Base-by-base conservation (phyloP, 176 grass and related monocot genomes). In the Avena insularis region DNA sequence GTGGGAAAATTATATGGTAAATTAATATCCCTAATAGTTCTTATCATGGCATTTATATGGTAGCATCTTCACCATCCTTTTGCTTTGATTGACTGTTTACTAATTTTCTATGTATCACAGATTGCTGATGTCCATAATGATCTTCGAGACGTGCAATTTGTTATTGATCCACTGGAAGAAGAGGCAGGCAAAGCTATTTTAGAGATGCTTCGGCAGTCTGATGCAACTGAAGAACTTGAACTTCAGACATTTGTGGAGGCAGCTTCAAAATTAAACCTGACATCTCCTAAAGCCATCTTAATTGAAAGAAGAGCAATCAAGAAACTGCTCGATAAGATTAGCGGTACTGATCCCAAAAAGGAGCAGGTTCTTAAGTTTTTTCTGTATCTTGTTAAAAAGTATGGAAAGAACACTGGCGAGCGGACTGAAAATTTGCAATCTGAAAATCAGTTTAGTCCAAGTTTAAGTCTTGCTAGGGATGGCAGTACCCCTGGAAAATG, bases 291-390 rank as follows among this genome's bases (percentile, higher is more conserved):
- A 92, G 82, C 89, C 83, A 59, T 96, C 87, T 88, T 99, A 90
- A 90, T 96, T 89, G 97, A 99, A 92, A 94, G 77, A 88, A 88
- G 94, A 71, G 89, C 92, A 36, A 80, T 99, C 69, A 91, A 90
- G 21, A 96, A 96, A 78, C 84, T 96, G 69, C 85, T 93, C 8
- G 59, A 90, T 63, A 96, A 87, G 58, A 65, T 93, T 70, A 83
- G 46, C 40, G 87, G 83, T 49, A 91, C 79, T 88, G 97, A 96
- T 71, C 55, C 29, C 4, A 94, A 96, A 80, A 99, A 96, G 84
- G 88, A 91, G 84, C 80, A 89, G 51, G 82, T 91, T 33, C 87
- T 99, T 36, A 84, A 84, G 12, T 93, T 83, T 47, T 83, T 96
- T 67, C 27, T 93, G 13, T 84, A 89, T 56, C 92, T 99, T 47